These are phyloP conservation scores for Davidsoniella neocaledoniae DNA, from an alignment of 2,329 filamentous ascomycete species.

Conservation along the genomic window DNA sequence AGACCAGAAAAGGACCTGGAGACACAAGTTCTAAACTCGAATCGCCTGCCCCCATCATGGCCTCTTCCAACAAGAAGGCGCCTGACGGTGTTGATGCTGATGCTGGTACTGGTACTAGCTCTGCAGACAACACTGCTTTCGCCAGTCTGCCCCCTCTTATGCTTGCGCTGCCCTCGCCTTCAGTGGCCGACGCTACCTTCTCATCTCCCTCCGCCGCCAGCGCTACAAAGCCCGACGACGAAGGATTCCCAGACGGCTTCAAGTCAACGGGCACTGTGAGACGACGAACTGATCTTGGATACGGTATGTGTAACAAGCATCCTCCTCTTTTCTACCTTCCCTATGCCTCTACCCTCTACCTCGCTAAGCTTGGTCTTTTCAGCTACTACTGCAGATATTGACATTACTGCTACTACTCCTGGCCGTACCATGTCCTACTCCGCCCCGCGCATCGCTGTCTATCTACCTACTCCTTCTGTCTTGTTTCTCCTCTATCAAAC, in stretches of 20 bases:
- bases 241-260: constrained; percentile 34
- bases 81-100: too few species aligned
- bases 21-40: too few species aligned
- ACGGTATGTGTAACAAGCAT: constrained; percentile 29
- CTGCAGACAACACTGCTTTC: too few species aligned
- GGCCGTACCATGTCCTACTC: neutral
- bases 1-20: too few species aligned
- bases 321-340: constrained; percentile 8
- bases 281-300: constrained; percentile 35
- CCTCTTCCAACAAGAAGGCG: too few species aligned
- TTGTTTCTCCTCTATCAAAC: neutral
- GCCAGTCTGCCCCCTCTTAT: too few species aligned
- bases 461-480: neutral
- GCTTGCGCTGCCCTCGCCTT: too few species aligned
- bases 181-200: neutral
- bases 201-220: neutral
- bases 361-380: too few species aligned
- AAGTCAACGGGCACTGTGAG: constrained; percentile 45
- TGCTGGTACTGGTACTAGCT: too few species aligned
- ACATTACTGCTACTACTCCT: too few species aligned
- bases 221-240: constrained; percentile 17
- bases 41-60: too few species aligned
- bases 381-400: too few species aligned
- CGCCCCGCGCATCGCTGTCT: neutral
- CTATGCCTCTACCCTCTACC: constrained; percentile 2